A percentile compares a stretch with the other conserved stretches of the same genome.
Conservation (phyloP, 1,139 yeast species). For the Hansenula lynferdii region DNA sequence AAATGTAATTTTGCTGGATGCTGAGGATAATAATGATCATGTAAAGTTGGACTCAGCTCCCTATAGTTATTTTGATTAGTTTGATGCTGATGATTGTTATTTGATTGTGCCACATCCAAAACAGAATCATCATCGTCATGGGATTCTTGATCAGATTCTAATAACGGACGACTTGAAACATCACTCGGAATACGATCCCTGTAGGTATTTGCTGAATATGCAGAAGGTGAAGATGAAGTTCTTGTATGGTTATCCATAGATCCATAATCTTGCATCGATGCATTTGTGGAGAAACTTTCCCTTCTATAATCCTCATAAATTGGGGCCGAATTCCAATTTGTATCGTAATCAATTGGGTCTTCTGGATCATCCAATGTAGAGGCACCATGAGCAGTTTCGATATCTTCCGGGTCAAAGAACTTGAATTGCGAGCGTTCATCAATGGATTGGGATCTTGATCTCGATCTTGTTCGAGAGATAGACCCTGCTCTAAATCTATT, state of each 20-base stretch:
- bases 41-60: constrained; percentile 30
- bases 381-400: constrained; percentile 84
- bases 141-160: constrained; percentile 22
- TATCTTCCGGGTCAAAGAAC: constrained; percentile 79
- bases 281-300: constrained; percentile 24
- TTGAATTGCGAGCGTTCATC: constrained; percentile 39
- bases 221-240: constrained; percentile 28
- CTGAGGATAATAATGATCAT: constrained; percentile 36
- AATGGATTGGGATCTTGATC: constrained; percentile 21
- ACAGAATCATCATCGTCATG: constrained; percentile 29
- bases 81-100: constrained; percentile 3
- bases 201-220: constrained; percentile 31
- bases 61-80: constrained; percentile 7
- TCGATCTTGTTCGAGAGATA: constrained; percentile 26
- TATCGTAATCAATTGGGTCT: constrained; percentile 49
- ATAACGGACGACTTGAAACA: constrained; percentile 26
- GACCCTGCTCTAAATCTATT: constrained; percentile 23
- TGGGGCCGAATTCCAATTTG: constrained; percentile 55
- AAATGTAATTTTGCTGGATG: constrained; percentile 41
- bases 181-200: constrained; percentile 40
- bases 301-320: constrained; percentile 41
- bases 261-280: constrained; percentile 24
- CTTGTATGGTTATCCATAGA: constrained; percentile 20
- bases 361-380: constrained; percentile 65
- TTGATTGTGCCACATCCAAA: constrained; percentile 25